Evolutionary conservation across 352 stramenopile species (phyloP), one percentile per base, ranked within the genome.

Genomic region (Phytophthora capsici): DNA sequence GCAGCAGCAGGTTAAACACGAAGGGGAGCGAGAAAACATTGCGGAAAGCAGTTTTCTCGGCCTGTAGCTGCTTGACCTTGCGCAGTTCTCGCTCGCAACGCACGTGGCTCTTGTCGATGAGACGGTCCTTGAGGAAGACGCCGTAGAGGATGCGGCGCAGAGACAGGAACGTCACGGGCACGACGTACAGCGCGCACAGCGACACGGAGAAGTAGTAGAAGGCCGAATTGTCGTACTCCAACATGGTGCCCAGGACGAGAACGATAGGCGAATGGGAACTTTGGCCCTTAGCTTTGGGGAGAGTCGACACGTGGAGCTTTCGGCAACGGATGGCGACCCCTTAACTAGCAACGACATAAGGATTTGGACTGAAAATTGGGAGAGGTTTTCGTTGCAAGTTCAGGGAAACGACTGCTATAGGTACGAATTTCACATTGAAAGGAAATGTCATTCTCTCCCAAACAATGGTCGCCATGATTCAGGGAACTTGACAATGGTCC

Each of bases 171-270:
- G 96, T 98, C 88, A 94, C 91, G 48, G 98, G 97, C 61, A 99
- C 80, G 25, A 97, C 88, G 72, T 99, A 99, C 57, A 99, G 90
- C 64, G 83, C 93, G 60, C 98, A 91, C 37, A 98, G 89, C 66
- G 94, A 98, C 77, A 99, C 86, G 13, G 90, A 96, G 75, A 99
- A 99, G 86, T 99, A 99, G 83, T 99, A 99, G 85, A 99, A 99
- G 68, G 97, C 98, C 50, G 95, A 98, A 79, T 99, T 98, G 84
- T 99, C 98, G 88, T 99, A 99, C 77, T 99, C 95, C 53, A 99
- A 81, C 97, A 98, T 98, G 57, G 68, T 64, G 46, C 28, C 32
- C 9, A 16, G 36, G 19, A 22, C 12, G 49, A 36, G 43, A 37
- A 46, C 51, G 53, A 69, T 53, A 44, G 28, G 49, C 54, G 58